Conservation (phyloP, 1,139 yeast species). For the Candida neerlandica region DNA sequence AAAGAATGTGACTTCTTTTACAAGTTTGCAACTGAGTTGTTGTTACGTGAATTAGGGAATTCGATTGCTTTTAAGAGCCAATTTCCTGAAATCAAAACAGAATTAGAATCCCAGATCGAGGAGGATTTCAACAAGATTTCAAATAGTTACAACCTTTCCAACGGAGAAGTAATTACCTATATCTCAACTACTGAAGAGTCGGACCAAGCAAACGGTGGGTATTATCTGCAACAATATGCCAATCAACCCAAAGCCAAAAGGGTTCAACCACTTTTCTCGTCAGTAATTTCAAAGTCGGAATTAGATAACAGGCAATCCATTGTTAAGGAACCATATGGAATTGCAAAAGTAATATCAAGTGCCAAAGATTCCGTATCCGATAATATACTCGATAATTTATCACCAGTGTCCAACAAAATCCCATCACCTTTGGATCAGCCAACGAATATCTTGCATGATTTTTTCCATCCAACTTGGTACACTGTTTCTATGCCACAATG, state of each 20-base stretch:
- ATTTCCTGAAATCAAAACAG: constrained; percentile 19
- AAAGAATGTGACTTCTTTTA: constrained; percentile 66
- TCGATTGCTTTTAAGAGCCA: constrained; percentile 22
- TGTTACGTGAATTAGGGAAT: constrained; percentile 70
- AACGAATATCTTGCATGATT: constrained; percentile 67
- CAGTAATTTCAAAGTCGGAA: constrained; percentile 62
- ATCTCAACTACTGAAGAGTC: constrained; percentile 37
- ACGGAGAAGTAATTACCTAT: constrained; percentile 62
- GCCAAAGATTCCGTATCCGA: constrained; percentile 28
- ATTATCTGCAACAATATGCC: constrained; percentile 22
- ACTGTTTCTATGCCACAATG: constrained; percentile 81
- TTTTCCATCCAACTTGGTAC: constrained; percentile 87
- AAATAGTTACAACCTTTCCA: constrained; percentile 55
- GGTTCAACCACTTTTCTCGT: constrained; percentile 68
- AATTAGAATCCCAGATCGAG: constrained; percentile 33
- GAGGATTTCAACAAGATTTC: constrained; percentile 73
- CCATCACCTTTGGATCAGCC: constrained; percentile 68
- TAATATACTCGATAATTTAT: constrained; percentile 54
- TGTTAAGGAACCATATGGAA: constrained; percentile 59
- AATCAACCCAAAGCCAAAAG: constrained; percentile 29
- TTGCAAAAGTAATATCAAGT: constrained; percentile 62
- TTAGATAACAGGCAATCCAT: constrained; percentile 66
- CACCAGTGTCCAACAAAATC: constrained; percentile 49
- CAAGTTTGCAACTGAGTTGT: constrained; percentile 67
- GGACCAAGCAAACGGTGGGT: constrained; percentile 19